These are phyloP conservation scores for Populus tomentosa DNA, from an alignment of 441 rosid genomes.

Conservation along the genomic window DNA sequence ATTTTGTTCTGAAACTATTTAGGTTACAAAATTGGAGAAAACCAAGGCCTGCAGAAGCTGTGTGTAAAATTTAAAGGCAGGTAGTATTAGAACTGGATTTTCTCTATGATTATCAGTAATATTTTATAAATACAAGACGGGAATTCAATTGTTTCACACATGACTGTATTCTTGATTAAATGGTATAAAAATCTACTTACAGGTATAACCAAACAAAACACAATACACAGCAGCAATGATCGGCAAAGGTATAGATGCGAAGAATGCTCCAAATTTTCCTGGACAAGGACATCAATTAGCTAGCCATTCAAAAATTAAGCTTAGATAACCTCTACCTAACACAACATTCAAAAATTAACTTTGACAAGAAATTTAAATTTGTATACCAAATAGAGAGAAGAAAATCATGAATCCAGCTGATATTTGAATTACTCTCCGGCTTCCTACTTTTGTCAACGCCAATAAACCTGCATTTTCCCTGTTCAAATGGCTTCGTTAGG, in stretches of 20 bases:
- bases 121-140: neutral
- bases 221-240: constrained; percentile 61
- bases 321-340: too few relatives aligned
- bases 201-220: constrained; percentile 57
- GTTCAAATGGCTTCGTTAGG: constrained; percentile 1
- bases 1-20: constrained; percentile 58
- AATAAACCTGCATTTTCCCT: constrained; percentile 81
- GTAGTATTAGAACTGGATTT: neutral
- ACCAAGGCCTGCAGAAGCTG: constrained; percentile 67
- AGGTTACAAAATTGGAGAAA: constrained; percentile 76
- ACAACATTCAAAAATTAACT: too few relatives aligned
- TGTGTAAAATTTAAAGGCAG: neutral
- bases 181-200: constrained; percentile 31
- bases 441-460: constrained; percentile 70
- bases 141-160: neutral
- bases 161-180: neutral
- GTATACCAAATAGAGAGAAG: constrained; percentile 61
- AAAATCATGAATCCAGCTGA: constrained; percentile 70
- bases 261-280: constrained; percentile 71
- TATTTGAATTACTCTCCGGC: constrained; percentile 78
- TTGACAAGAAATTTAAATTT: neutral
- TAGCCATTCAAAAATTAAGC: too few relatives aligned
- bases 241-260: constrained; percentile 71
- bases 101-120: neutral
- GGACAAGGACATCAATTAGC: constrained; percentile 3